These are phyloP conservation scores for Fusarium sp. DNA, from an alignment of 2,329 filamentous ascomycete genomes.

Conservation along the genomic window DNA sequence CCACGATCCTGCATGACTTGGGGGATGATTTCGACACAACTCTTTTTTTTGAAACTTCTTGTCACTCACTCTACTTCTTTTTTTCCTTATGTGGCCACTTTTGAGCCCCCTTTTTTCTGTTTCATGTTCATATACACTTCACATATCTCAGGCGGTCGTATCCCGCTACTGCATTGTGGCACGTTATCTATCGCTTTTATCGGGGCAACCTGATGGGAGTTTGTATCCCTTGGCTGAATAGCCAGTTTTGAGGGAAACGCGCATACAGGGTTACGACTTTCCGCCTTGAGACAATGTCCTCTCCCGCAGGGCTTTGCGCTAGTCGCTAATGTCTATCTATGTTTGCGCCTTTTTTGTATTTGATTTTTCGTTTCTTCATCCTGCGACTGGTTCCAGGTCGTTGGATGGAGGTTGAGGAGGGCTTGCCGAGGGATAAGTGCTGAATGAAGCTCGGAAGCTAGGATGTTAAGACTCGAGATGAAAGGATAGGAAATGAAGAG, in stretches of 20 bases:
- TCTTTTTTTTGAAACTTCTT: conserved; percentile 35
- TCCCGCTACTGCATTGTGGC: conserved; percentile 27
- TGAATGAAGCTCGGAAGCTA: conserved; percentile 22
- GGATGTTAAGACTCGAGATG: conserved; percentile 39
- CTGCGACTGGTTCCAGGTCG: conserved; percentile 37
- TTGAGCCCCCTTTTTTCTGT: conserved; percentile 32
- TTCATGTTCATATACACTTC: conserved; percentile 42
- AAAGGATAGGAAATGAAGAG: conserved; percentile 44
- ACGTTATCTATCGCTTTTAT: conserved; percentile 27
- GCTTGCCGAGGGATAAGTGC: conserved; percentile 11
- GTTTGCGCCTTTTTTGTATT: conserved; percentile 36
- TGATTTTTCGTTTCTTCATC: conserved; percentile 39
- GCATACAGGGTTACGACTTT: conserved; percentile 31
- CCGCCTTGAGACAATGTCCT: conserved; percentile 23
- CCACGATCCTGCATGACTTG: conserved; percentile 39
- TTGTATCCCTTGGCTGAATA: conserved; percentile 11
- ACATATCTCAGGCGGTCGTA: conserved; percentile 37
- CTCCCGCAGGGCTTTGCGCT: conserved; percentile 30
- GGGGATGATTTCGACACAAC: conserved; percentile 39
- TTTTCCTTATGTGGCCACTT: conserved; percentile 29
- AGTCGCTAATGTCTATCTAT: conserved; percentile 48
- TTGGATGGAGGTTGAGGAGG: conserved; percentile 37
- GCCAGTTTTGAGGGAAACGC: conserved; percentile 12
- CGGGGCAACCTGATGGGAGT: conserved; percentile 23
- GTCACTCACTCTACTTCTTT: conserved; percentile 40